Percentiles rank a stretch among this genome's conserved stretches.
Evolutionary conservation across 768 basidiomycete species (phyloP).

Genomic region (Brasilioporus rufonigricans): DNA sequence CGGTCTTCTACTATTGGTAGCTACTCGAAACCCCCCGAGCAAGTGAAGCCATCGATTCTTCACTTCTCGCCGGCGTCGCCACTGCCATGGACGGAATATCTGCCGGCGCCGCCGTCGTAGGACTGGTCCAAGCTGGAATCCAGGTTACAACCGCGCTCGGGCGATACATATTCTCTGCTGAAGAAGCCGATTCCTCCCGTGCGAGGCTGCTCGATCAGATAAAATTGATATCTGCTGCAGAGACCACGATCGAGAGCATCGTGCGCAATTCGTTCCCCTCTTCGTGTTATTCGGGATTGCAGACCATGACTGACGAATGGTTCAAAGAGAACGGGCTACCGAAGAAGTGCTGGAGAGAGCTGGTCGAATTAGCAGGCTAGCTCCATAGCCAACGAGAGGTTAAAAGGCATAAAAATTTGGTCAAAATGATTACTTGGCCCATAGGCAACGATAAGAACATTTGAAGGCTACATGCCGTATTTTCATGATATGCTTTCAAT

Average conservation of each 20-base stretch:
- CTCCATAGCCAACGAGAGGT: not conserved
- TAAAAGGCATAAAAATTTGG: not conserved
- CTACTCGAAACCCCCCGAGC: no score
- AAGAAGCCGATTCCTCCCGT: not conserved
- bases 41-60: not conserved
- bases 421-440: not conserved
- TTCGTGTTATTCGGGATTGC: not conserved
- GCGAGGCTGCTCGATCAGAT: not conserved
- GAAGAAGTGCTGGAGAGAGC: not conserved
- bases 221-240: not conserved
- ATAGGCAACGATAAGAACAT: not conserved
- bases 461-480: not conserved
- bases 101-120: not conserved
- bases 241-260: not conserved
- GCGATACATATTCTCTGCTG: no score
- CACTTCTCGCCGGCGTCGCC: no score
- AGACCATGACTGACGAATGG: not conserved
- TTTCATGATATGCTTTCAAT: not conserved
- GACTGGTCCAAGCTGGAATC: conserved; percentile 2
- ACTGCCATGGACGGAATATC: not conserved
- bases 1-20: no score
- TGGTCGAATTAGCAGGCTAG: not conserved
- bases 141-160: no score
- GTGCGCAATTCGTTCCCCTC: not conserved
- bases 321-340: not conserved